A percentile compares a stretch with the other conserved stretches of the same genome.
Evolutionary conservation across 1,139 yeast genomes (phyloP).

Genomic region (Lodderomyces oxycetoniae): DNA sequence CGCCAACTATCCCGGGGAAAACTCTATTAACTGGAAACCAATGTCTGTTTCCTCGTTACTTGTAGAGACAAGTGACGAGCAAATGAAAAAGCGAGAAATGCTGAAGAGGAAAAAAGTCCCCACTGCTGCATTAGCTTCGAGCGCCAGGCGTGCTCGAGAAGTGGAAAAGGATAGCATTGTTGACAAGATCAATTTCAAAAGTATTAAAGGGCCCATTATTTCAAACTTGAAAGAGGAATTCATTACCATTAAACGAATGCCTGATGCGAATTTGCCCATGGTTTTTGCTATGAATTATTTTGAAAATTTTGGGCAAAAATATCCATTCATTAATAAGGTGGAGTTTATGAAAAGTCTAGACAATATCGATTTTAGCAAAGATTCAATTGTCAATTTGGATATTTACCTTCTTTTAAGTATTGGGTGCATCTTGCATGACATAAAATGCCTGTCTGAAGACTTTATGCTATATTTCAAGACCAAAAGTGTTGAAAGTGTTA

Average conservation of each 20-base stretch:
- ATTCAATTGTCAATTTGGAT: slow-evolving; percentile 36
- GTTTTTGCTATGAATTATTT: slow-evolving; percentile 32
- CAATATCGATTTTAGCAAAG: slow-evolving; percentile 29
- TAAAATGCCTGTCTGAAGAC: slow-evolving; percentile 19
- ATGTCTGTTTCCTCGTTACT: slow-evolving; percentile 19
- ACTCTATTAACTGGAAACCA: slow-evolving; percentile 9
- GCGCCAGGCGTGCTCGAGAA: slow-evolving; percentile 9
- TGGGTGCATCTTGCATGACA: slow-evolving; percentile 37
- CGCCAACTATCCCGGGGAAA: neutral
- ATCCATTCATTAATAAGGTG: slow-evolving; percentile 32
- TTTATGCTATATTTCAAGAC: slow-evolving; percentile 31
- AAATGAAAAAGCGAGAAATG: slow-evolving; percentile 8
- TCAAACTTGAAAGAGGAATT: slow-evolving; percentile 32
- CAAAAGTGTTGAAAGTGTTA: slow-evolving; percentile 28
- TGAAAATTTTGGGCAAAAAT: slow-evolving; percentile 33
- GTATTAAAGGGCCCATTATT: neutral
- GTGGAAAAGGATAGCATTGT: slow-evolving; percentile 4
- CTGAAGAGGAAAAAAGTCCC: slow-evolving; percentile 5
- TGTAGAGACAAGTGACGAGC: slow-evolving; percentile 7
- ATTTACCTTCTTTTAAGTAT: slow-evolving; percentile 36
- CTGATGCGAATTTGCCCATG: slow-evolving; percentile 23
- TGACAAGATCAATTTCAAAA: slow-evolving; percentile 8
- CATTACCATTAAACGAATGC: slow-evolving; percentile 31
- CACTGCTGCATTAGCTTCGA: slow-evolving; percentile 10
- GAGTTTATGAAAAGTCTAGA: slow-evolving; percentile 20